phyloP scores from a whole-genome alignment of 768 basidiomycete genomes.

The Boletus sensibilis region DNA sequence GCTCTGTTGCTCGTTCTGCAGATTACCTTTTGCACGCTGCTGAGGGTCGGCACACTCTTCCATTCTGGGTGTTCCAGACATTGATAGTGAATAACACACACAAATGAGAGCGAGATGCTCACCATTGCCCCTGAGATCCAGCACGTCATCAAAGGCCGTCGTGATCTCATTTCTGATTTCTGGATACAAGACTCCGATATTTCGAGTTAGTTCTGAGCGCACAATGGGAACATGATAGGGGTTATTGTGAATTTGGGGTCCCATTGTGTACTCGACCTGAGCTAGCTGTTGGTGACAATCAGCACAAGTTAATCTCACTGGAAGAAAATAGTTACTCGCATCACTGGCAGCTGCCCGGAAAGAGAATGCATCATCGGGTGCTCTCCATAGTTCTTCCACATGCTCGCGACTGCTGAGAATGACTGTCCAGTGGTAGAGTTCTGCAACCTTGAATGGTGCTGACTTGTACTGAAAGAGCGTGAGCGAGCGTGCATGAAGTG shows the following conservation, averaged over 20 bases:
- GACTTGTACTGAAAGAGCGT: too few relatives aligned
- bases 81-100: background rate
- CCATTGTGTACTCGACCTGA: conserved; percentile 40
- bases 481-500: background rate
- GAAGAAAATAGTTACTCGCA: conserved; percentile 18
- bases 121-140: conserved; percentile 26
- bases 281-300: conserved; percentile 28
- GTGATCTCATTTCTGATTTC: conserved; percentile 45
- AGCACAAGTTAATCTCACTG: background rate
- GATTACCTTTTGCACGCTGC: conserved; percentile 1
- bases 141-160: conserved; percentile 37
- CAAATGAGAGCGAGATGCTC: background rate
- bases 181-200: conserved; percentile 37
- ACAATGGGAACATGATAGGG: conserved; percentile 20
- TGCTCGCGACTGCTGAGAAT: too few relatives aligned
- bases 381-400: too few relatives aligned
- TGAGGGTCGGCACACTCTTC: conserved; percentile 31
- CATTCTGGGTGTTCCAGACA: conserved; percentile 36
- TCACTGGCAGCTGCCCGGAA: conserved; percentile 30
- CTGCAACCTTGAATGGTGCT: too few relatives aligned
- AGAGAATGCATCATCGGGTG: too few relatives aligned
- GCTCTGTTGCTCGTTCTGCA: conserved; percentile 43
- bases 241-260: conserved; percentile 29
- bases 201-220: conserved; percentile 33
- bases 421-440: too few relatives aligned